A percentile compares a stretch with the other conserved stretches of the same genome.
phyloP scores from a whole-genome alignment of 768 basidiomycete species.

The Hypholoma sublateritium region DNA sequence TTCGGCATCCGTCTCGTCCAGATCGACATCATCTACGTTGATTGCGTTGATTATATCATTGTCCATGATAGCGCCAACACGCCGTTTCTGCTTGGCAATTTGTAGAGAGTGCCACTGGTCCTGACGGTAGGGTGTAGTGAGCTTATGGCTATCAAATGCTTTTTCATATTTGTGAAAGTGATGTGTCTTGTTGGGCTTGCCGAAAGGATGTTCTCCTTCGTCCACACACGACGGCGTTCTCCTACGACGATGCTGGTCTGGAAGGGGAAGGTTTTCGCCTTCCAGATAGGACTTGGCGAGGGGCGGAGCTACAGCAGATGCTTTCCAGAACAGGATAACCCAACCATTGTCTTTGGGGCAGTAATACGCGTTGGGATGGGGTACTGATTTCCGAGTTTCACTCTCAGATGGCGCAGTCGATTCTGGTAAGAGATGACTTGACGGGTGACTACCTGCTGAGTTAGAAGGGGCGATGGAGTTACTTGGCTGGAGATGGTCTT shows the following conservation, averaged over 20 bases:
- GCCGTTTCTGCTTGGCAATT: constrained; percentile 50
- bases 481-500: constrained; percentile 23
- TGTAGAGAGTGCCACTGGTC: constrained; percentile 61
- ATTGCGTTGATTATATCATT: constrained; percentile 42
- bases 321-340: constrained; percentile 73
- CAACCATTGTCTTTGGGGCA: constrained; percentile 82
- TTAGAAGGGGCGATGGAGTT: constrained; percentile 18
- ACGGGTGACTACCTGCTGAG: constrained; percentile 4
- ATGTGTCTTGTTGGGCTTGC: constrained; percentile 62
- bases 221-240: constrained; percentile 51
- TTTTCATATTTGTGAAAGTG: constrained; percentile 78
- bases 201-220: constrained; percentile 44
- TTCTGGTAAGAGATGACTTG: constrained; percentile 9
- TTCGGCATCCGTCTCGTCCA: constrained; percentile 33
- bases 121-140: constrained; percentile 58
- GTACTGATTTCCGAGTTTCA: constrained; percentile 67
- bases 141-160: constrained; percentile 67
- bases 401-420: constrained; percentile 43
- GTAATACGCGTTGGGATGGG: constrained; percentile 83
- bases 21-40: constrained; percentile 30
- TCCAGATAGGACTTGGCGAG: constrained; percentile 54
- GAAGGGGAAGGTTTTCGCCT: constrained; percentile 44
- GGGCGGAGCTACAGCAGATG: constrained; percentile 59
- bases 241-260: constrained; percentile 53
- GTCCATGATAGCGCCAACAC: constrained; percentile 35